Conservation (phyloP, 805 yeast species). For the Helenozyma baotianmanensis region DNA sequence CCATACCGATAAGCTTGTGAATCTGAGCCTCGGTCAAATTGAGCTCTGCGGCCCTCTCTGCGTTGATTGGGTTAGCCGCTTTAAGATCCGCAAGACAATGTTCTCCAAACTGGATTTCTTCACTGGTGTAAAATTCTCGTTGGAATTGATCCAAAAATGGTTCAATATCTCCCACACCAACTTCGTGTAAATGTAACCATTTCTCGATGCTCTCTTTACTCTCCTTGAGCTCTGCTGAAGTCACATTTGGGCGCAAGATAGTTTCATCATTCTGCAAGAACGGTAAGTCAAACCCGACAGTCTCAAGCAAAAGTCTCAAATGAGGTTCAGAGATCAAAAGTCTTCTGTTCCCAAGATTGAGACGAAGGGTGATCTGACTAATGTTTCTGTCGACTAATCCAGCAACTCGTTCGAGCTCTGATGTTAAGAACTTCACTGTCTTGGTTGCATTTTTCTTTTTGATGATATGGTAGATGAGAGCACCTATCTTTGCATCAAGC, state of each 20-base stretch:
- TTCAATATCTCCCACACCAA: constrained; percentile 16
- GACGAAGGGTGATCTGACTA: constrained; percentile 5
- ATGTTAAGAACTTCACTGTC: constrained; percentile 41
- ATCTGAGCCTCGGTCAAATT: constrained; percentile 4
- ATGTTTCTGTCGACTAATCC: constrained; percentile 4
- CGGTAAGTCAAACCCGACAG: constrained; percentile 46
- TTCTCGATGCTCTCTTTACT: constrained; percentile 35
- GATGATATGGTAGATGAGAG: constrained; percentile 44
- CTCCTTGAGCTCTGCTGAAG: constrained; percentile 28
- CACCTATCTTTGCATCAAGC: constrained; percentile 46
- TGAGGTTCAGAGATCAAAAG: constrained; percentile 44
- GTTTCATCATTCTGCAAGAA: constrained; percentile 35
- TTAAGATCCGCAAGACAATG: constrained; percentile 7
- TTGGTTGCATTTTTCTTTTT: constrained; percentile 32
- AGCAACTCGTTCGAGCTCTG: constrained; percentile 30
- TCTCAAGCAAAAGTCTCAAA: constrained; percentile 42
- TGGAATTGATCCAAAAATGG: constrained; percentile 18
- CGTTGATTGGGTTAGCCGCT: constrained; percentile 7
- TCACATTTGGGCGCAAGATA: constrained; percentile 29
- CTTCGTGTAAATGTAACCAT: constrained; percentile 27
- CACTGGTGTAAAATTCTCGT: constrained; percentile 7
- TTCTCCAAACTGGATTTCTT: constrained; percentile 13
- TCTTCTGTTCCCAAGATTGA: constrained; percentile 17
- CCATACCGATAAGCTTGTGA: constrained; percentile 13
- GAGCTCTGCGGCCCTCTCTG: constrained; percentile 4